Evolutionary conservation across 345 rosid species (phyloP), one percentile per base, ranked within the genome.

Genomic region (Citrus australasica): DNA sequence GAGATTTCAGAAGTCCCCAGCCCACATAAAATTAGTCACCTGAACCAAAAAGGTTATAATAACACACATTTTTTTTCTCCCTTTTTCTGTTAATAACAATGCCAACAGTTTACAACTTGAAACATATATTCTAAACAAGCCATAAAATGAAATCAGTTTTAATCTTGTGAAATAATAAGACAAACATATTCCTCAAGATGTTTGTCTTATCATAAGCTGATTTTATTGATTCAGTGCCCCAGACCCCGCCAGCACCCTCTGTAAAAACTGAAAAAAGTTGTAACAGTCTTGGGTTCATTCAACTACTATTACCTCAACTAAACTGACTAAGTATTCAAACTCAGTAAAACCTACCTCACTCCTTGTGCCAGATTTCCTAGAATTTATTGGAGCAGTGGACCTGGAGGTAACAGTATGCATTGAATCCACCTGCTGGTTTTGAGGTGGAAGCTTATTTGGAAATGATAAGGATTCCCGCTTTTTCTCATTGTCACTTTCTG

Each of bases 311-410:
- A 46, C 32, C 48, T 67, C 42, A 7, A 63, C 25, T 68, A 7
- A 56, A 74, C 67, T 70, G 10, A 69, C 8, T 9, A 61, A 6
- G n/a, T 62, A n/a, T 13, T 38, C 59, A 67, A 22, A 58, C 21
- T n/a, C 42, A 40, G 53, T 24, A 71, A 67, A 82, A 67, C 83
- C 77, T 90, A 96, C 99, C 92, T 94, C 98, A 55, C 84, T 87
- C 89, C 81, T 93, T 42, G 84, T 62, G 69, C 86, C 67, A 58
- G 94, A 86, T 85, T 77, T 95, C 90, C 85, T 92, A 58, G 91
- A 84, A 76, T 81, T 79, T 22, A 78, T 73, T 56, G 85, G 74
- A 69, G 82, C 74, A 60, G 38, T 32, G 59, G 76, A 53, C 79
- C 48, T 80, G 51, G 87, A 79, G 71, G 68, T 89, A 78, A 80